Evolutionary conservation across 345 rosid genomes (phyloP).

Genomic region (Linum usitatissimum): DNA sequence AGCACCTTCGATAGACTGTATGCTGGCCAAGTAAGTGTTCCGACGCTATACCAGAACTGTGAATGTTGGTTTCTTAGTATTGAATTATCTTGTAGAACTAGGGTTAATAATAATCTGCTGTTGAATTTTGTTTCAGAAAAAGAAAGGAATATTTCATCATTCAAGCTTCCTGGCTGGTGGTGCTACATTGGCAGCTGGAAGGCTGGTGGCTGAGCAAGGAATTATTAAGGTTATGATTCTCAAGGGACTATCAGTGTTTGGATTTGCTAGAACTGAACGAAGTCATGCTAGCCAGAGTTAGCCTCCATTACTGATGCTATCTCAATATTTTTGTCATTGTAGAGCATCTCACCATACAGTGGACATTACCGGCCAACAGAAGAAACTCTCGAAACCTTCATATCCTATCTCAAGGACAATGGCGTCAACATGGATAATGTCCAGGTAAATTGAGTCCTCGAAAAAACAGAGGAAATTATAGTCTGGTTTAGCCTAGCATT

Average conservation of each 20-base stretch:
- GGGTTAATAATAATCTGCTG: background rate
- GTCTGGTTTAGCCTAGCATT: no score
- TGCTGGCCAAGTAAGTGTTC: slow-evolving; percentile 49
- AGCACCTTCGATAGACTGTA: slow-evolving; percentile 67
- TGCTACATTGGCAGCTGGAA: slow-evolving; percentile 83
- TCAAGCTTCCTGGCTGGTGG: slow-evolving; percentile 98
- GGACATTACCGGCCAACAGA: slow-evolving; percentile 89
- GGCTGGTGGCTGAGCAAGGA: slow-evolving; percentile 57
- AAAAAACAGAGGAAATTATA: no score
- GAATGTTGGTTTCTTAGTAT: background rate
- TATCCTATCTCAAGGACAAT: slow-evolving; percentile 51
- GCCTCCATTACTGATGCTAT: background rate
- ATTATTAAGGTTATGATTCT: slow-evolving; percentile 47
- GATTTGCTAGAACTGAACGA: no score
- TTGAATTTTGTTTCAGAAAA: slow-evolving; percentile 41
- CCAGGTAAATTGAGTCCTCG: slow-evolving; percentile 33
- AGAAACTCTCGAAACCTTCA: slow-evolving; percentile 48
- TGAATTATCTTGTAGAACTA: background rate
- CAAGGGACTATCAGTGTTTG: background rate
- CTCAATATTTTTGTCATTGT: slow-evolving; percentile 9
- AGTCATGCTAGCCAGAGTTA: background rate
- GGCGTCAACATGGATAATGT: slow-evolving; percentile 58
- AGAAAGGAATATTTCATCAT: slow-evolving; percentile 91
- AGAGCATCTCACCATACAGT: slow-evolving; percentile 83
- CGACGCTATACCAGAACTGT: background rate